Percentiles rank a stretch among this genome's conserved stretches.
phyloP scores from a whole-genome alignment of 345 rosid species.

The Eucalyptus viminalis region DNA sequence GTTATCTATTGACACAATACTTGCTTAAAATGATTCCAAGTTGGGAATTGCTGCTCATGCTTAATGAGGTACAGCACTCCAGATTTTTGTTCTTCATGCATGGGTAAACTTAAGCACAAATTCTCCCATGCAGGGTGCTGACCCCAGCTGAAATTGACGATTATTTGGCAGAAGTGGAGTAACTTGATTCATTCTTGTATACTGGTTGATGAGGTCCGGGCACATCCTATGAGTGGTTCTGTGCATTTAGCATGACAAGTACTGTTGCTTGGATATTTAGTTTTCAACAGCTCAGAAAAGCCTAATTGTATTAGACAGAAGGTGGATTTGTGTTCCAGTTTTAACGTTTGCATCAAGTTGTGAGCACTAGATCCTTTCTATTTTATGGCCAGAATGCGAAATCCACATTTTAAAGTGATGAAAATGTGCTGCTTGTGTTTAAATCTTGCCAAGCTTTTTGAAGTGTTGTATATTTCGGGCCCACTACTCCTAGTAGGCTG shows the following conservation, averaged over 20 bases:
- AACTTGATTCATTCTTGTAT: background rate
- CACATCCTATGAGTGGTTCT: background rate
- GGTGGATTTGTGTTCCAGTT: background rate
- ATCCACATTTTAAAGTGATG: background rate
- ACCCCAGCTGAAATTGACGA: conserved; percentile 68
- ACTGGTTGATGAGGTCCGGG: background rate
- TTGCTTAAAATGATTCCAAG: background rate
- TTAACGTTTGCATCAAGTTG: background rate
- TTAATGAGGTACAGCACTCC: background rate
- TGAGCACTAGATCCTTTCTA: background rate
- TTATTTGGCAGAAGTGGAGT: conserved; percentile 36
- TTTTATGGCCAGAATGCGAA: background rate
- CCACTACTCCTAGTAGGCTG: background rate
- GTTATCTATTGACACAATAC: background rate
- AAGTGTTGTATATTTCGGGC: background rate
- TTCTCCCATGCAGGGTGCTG: conserved; percentile 40
- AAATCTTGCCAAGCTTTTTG: background rate
- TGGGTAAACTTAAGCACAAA: background rate
- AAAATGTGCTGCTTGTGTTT: background rate
- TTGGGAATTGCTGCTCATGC: background rate
- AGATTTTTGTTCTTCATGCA: background rate
- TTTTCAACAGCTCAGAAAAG: background rate
- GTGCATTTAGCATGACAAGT: background rate
- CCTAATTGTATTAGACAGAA: background rate
- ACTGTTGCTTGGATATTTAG: background rate